phyloP scores from a whole-genome alignment of 202 grass and related monocot genomes.

The Sporobolus alterniflorus region DNA sequence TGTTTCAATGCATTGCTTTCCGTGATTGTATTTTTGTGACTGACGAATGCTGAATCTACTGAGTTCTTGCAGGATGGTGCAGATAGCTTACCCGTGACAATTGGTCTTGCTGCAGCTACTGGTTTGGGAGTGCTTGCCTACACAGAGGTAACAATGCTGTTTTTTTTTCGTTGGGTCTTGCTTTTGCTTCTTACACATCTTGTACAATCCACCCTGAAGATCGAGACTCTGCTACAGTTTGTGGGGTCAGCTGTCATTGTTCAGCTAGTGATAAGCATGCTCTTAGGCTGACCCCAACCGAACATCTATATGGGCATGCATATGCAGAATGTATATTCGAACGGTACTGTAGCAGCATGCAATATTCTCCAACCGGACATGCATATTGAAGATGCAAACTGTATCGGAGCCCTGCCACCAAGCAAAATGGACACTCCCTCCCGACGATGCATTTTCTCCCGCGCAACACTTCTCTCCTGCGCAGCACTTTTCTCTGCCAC shows the following conservation, averaged over 20 bases:
- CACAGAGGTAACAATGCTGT: slow-evolving; percentile 62
- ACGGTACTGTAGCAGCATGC: no score
- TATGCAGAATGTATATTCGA: no score
- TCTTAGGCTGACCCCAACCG: no score
- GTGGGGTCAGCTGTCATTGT: slow-evolving; percentile 89
- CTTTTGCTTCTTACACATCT: slow-evolving; percentile 26
- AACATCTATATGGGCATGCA: no score
- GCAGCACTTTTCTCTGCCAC: no score
- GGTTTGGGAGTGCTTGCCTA: slow-evolving; percentile 85
- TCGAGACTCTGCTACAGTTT: slow-evolving; percentile 91
- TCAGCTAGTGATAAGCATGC: slow-evolving; percentile 70
- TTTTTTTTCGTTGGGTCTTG: neutral
- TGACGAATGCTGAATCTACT: slow-evolving; percentile 22
- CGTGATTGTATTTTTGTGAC: slow-evolving; percentile 1
- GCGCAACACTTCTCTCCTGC: no score
- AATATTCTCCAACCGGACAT: no score
- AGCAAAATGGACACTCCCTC: no score
- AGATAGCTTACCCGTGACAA: slow-evolving; percentile 73
- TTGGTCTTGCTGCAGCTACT: slow-evolving; percentile 85
- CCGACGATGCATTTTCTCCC: no score
- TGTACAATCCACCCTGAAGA: slow-evolving; percentile 53
- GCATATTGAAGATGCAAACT: no score
- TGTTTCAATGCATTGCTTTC: neutral
- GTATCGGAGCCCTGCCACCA: no score
- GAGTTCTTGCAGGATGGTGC: slow-evolving; percentile 58